Evolutionary conservation across 129 eudicot species (phyloP).

Genomic region (Silybum marianum): DNA sequence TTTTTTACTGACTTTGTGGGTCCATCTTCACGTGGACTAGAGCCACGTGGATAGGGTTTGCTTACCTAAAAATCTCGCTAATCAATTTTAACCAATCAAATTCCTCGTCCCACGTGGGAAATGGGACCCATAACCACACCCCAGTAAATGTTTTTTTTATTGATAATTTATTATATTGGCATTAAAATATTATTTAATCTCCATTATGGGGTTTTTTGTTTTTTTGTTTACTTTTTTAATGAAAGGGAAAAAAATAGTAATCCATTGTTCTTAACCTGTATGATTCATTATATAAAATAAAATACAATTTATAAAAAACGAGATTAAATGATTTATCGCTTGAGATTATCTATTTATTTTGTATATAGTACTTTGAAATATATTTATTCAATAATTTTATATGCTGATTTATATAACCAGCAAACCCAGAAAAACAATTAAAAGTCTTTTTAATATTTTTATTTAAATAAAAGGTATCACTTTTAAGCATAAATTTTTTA

Average conservation of each 20-base stretch:
- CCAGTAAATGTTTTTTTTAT: not conserved
- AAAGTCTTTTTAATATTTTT: too few species aligned
- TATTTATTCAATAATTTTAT: too few species aligned
- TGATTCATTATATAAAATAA: not conserved
- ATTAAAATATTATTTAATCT: slow-evolving; percentile 21
- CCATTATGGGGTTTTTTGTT: slow-evolving; percentile 29
- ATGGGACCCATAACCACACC: slow-evolving; percentile 28
- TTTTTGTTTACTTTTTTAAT: slow-evolving; percentile 3
- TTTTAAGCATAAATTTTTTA: not conserved
- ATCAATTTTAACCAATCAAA: slow-evolving; percentile 56
- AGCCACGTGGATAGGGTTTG: slow-evolving; percentile 30
- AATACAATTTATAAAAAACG: too few species aligned
- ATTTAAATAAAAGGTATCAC: too few species aligned
- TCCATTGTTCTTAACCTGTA: not conserved
- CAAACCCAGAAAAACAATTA: not conserved
- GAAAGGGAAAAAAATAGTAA: slow-evolving; percentile 6
- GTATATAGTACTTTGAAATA: too few species aligned
- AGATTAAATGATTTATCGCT: not conserved
- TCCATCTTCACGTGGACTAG: slow-evolving; percentile 46
- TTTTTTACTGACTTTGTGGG: slow-evolving; percentile 35
- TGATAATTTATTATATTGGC: slow-evolving; percentile 2
- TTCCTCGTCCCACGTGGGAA: slow-evolving; percentile 56
- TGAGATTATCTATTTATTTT: not conserved
- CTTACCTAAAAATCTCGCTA: slow-evolving; percentile 38
- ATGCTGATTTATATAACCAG: too few species aligned